Base-by-base conservation (phyloP, 2,329 filamentous ascomycete species). In the Lecanicillium sp. region DNA sequence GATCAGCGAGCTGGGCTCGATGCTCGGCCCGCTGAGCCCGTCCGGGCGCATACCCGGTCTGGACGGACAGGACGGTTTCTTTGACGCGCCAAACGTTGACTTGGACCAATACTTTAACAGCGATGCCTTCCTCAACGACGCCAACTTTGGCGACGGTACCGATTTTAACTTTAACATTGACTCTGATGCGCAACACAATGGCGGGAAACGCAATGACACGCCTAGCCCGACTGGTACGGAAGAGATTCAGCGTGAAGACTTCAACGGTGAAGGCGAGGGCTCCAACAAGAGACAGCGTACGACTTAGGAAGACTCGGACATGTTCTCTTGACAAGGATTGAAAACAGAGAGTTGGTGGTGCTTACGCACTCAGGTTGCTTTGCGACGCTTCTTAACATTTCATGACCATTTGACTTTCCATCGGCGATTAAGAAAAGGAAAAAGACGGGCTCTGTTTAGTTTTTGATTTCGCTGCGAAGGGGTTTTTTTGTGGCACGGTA, bases 11-110 rank as follows among this genome's bases (percentile, higher is more conserved):
- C 69, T 96, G 9, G 79, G 79, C 37, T 79, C 77, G 40, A 66
- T 87, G 13, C 71, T 96, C 7, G 81, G 84, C 6, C 88, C 88
- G 0, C 70, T 94, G 11, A 89, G 82, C 51, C 88, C 88, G 0
- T 85, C 78, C 1, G 87, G 87, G 4, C 74, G 76, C 13, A 85
- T 94, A 27, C 84, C 87, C 2, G 85, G 85, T 4, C 59, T 92
- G 2, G 69, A 72, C 3, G 55, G 49, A 13, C 41, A 47, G 15
- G 58, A 55, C 14, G 53, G 52, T 25, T 57, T 58, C 46, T 62
- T 64, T 50, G 52, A 64, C 41, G 43, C 54, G 27, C 47, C 55
- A 10, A 59, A 60, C 27, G 54, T 70, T 12, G 72, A 76, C 40
- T 55, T 74, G 5, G 71, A 75, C 36, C 68, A 75, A 49, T 77